A percentile compares a stretch with the other conserved stretches of the same genome.
phyloP scores from a whole-genome alignment of 2,329 filamentous ascomycete species.

The Cercospora sojina region DNA sequence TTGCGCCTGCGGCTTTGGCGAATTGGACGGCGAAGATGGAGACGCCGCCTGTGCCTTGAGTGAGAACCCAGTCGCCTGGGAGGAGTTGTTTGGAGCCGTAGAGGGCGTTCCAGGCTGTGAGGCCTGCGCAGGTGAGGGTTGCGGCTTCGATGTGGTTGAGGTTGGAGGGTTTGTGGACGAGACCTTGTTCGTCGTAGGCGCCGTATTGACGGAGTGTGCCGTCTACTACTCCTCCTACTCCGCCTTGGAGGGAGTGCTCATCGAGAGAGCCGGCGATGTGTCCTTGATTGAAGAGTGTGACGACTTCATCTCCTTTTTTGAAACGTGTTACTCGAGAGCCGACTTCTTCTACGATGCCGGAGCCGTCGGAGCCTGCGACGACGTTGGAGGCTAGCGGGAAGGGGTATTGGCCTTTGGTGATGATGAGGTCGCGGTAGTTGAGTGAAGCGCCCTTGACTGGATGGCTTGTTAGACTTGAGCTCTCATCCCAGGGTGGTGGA shows the following conservation, averaged over 20 bases:
- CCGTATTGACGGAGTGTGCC: conserved; percentile 68
- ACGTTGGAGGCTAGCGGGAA: conserved; percentile 44
- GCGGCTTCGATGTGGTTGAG: conserved; percentile 49
- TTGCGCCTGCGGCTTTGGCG: conserved; percentile 55
- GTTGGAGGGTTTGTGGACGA: conserved; percentile 63
- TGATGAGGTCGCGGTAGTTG: conserved; percentile 53
- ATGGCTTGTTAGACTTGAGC: conserved; percentile 7
- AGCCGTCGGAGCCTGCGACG: conserved; percentile 53
- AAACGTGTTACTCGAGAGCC: conserved; percentile 58
- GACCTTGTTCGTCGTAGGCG: conserved; percentile 64
- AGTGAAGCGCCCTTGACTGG: conserved; percentile 50
- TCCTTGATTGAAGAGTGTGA: conserved; percentile 63
- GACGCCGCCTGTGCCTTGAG: conserved; percentile 70
- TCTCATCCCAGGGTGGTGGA: neutral
- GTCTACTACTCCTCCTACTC: conserved; percentile 67
- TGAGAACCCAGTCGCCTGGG: conserved; percentile 55
- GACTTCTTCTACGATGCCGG: conserved; percentile 53
- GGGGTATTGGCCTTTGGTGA: conserved; percentile 49
- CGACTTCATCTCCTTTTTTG: conserved; percentile 58
- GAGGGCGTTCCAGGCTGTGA: conserved; percentile 55
- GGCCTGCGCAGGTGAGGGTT: conserved; percentile 49
- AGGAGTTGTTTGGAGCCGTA: conserved; percentile 48
- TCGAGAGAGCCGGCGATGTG: conserved; percentile 54
- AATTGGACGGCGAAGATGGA: conserved; percentile 65
- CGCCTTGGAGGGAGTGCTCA: conserved; percentile 46